These are phyloP conservation scores for Cryphonectria nitschkei DNA, from an alignment of 2,329 filamentous ascomycete genomes.

Conservation along the genomic window DNA sequence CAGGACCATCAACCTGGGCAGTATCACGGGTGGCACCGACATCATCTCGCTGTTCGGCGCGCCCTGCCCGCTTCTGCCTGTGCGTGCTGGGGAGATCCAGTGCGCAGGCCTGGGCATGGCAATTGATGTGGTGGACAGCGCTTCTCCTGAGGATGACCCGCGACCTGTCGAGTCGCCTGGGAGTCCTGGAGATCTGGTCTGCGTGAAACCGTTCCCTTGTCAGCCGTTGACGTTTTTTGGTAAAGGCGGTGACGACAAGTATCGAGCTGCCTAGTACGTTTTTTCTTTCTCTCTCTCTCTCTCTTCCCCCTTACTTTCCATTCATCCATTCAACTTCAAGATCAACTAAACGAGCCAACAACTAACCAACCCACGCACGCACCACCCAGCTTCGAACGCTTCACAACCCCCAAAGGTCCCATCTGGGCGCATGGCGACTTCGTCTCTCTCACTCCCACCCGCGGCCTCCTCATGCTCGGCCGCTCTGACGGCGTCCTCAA, in stretches of 20 bases:
- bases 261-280: constrained; percentile 69
- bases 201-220: constrained; percentile 82
- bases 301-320: neutral
- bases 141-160: constrained; percentile 58
- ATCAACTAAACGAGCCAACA: neutral
- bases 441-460: constrained; percentile 68
- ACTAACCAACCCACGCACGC: neutral
- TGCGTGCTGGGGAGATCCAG: constrained; percentile 75
- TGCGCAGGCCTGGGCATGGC: constrained; percentile 80
- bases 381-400: constrained; percentile 70
- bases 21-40: constrained; percentile 94
- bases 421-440: constrained; percentile 98
- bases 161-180: constrained; percentile 53
- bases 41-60: constrained; percentile 95
- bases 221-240: constrained; percentile 93
- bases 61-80: constrained; percentile 75
- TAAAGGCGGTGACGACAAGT: constrained; percentile 71
- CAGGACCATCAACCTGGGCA: constrained; percentile 78
- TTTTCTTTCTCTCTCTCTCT: neutral
- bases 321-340: neutral
- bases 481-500: constrained; percentile 93
- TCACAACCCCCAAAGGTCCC: constrained; percentile 51
- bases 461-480: constrained; percentile 87
- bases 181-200: constrained; percentile 86
- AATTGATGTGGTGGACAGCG: constrained; percentile 62